Evolutionary conservation across 2,329 filamentous ascomycete genomes (phyloP).

Genomic region (Arachnomyces sp.): DNA sequence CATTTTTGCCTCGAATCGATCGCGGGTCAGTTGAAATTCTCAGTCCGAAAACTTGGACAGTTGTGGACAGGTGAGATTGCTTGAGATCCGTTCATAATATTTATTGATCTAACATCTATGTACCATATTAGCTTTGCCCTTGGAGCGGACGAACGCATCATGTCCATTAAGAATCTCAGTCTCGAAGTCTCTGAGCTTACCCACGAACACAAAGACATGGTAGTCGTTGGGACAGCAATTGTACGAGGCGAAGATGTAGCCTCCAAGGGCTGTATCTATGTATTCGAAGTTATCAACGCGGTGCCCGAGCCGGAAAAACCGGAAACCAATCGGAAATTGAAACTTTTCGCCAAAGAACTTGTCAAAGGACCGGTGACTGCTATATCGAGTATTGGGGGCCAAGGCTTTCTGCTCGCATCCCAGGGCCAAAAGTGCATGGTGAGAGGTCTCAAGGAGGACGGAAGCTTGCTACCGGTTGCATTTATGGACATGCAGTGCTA

Average conservation of each 20-base stretch:
- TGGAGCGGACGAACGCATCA: constrained; percentile 66
- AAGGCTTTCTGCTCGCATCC: constrained; percentile 79
- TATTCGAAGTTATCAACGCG: constrained; percentile 86
- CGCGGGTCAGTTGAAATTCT: constrained; percentile 70
- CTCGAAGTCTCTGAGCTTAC: constrained; percentile 88
- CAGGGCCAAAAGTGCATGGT: constrained; percentile 98
- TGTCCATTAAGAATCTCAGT: constrained; percentile 74
- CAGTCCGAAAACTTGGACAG: constrained; percentile 66
- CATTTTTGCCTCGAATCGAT: constrained; percentile 59
- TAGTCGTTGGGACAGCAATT: constrained; percentile 78
- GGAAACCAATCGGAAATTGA: constrained; percentile 78
- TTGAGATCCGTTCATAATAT: background rate
- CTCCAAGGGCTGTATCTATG: constrained; percentile 74
- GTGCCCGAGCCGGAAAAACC: constrained; percentile 80
- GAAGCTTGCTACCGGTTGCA: constrained; percentile 82
- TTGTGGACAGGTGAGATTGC: constrained; percentile 59
- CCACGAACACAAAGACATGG: constrained; percentile 72
- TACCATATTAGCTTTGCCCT: constrained; percentile 48
- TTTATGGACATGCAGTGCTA: constrained; percentile 98
- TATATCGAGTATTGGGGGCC: constrained; percentile 73
- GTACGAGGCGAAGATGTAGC: constrained; percentile 86
- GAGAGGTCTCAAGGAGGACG: constrained; percentile 88
- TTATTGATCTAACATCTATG: constrained; percentile 7
- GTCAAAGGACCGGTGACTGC: constrained; percentile 89
- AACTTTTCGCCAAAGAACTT: constrained; percentile 80